Evolutionary conservation across 139 green algal genomes (phyloP).

Genomic region (Mychonastes homosphaera): DNA sequence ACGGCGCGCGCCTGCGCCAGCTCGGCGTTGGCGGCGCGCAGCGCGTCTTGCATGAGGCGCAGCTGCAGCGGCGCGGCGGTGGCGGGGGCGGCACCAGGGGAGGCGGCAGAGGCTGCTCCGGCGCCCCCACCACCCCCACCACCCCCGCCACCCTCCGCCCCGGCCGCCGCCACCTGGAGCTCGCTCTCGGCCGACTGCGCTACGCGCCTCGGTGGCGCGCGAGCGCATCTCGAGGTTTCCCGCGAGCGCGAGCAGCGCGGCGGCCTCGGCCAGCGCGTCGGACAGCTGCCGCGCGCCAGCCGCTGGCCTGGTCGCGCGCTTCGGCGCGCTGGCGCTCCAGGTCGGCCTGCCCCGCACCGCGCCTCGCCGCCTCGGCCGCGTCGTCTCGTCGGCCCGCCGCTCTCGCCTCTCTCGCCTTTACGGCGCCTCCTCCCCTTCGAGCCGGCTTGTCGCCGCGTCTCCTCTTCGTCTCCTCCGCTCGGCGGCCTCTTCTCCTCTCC

Average conservation of each 20-base stretch:
- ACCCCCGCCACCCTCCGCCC: neutral
- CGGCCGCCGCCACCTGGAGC: neutral
- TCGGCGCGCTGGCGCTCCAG: slow-evolving; percentile 7
- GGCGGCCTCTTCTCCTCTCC: too few species aligned
- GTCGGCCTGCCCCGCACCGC: neutral
- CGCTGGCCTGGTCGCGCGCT: too few species aligned
- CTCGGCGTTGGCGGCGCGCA: neutral
- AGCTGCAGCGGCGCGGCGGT: neutral
- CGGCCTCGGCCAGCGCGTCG: neutral
- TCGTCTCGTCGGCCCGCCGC: slow-evolving; percentile 8
- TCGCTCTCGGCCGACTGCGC: neutral
- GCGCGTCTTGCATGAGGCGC: neutral
- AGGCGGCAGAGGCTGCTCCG: neutral
- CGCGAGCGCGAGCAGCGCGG: neutral
- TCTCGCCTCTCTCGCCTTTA: slow-evolving; percentile 5
- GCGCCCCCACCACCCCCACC: too few species aligned
- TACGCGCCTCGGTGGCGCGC: neutral
- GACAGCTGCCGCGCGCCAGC: too few species aligned
- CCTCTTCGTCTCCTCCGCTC: too few species aligned
- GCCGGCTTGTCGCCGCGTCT: too few species aligned
- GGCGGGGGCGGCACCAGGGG: neutral
- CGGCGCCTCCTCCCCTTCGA: too few species aligned
- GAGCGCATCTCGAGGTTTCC: neutral
- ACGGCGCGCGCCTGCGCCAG: neutral
- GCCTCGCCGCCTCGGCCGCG: slow-evolving; percentile 9